phyloP scores from a whole-genome alignment of 768 basidiomycete genomes.

The Tulasnella sp. region DNA sequence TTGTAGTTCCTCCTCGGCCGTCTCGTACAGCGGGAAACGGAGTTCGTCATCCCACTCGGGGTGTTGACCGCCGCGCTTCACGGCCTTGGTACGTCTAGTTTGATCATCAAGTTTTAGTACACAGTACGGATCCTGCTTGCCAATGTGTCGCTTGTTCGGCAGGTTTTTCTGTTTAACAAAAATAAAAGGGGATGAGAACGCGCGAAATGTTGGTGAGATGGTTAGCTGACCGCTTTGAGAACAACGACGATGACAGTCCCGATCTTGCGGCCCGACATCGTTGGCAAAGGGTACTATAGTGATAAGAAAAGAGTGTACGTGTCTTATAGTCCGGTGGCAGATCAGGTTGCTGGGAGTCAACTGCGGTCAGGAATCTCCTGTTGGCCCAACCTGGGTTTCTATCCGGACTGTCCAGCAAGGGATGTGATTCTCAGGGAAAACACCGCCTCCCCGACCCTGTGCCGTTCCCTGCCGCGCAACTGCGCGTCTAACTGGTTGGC shows the following conservation, averaged over 20 bases:
- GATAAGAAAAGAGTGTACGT: not conserved
- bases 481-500: too few relatives aligned
- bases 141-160: conserved; percentile 82
- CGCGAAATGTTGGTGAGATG: conserved; percentile 6
- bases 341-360: not conserved
- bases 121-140: conserved; percentile 97
- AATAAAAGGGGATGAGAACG: not conserved
- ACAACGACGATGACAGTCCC: conserved; percentile 91
- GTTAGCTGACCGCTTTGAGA: conserved; percentile 70
- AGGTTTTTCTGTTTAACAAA: conserved; percentile 52
- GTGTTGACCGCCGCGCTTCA: conserved; percentile 94
- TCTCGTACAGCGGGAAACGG: conserved; percentile 80
- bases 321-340: not conserved
- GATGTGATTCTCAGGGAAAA: not conserved
- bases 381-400: not conserved
- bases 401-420: not conserved
- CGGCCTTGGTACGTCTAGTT: conserved; percentile 79
- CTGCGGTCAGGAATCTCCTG: not conserved
- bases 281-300: not conserved
- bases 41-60: conserved; percentile 99
- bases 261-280: conserved; percentile 35
- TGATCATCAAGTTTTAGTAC: conserved; percentile 64
- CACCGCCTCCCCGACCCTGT: not conserved
- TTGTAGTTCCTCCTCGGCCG: conserved; percentile 42
- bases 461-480: too few relatives aligned